Conservation (phyloP, 192 early-diverging fungal species). For the Coemansia sp. region DNA sequence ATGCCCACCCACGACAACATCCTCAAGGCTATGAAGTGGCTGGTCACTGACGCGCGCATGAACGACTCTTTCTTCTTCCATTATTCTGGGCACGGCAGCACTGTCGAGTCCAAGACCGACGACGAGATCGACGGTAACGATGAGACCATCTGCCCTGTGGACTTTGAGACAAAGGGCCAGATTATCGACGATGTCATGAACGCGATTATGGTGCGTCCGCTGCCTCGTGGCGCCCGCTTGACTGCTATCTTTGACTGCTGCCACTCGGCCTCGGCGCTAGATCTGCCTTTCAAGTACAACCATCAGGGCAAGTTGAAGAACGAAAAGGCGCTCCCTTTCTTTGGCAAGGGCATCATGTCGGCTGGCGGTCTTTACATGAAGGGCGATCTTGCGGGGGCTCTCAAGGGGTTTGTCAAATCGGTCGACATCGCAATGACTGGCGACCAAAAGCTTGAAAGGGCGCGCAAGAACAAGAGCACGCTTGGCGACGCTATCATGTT, state of each 20-base stretch:
- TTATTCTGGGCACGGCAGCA: slow-evolving; percentile 76
- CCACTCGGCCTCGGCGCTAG: slow-evolving; percentile 78
- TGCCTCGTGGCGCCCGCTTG: slow-evolving; percentile 68
- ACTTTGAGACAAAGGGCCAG: slow-evolving; percentile 57
- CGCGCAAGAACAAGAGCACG: slow-evolving; percentile 43
- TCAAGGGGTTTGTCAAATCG: slow-evolving; percentile 42
- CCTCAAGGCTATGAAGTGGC: slow-evolving; percentile 71
- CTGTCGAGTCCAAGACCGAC: slow-evolving; percentile 56
- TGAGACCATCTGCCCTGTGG: slow-evolving; percentile 74
- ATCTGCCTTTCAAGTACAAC: slow-evolving; percentile 76
- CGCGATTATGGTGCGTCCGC: slow-evolving; percentile 65
- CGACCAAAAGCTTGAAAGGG: slow-evolving; percentile 42
- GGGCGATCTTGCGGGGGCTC: slow-evolving; percentile 42
- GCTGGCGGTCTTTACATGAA: slow-evolving; percentile 36
- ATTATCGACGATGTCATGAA: slow-evolving; percentile 79
- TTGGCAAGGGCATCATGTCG: slow-evolving; percentile 34
- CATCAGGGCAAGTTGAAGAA: slow-evolving; percentile 63
- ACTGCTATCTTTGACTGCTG: slow-evolving; percentile 86
- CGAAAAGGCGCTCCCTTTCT: slow-evolving; percentile 45
- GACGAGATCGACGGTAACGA: slow-evolving; percentile 79
- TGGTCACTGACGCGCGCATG: slow-evolving; percentile 67
- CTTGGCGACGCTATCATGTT: slow-evolving; percentile 78
- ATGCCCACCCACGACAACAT: slow-evolving; percentile 77
- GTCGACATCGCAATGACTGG: slow-evolving; percentile 43
- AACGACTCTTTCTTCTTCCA: slow-evolving; percentile 85